Evolutionary conservation across 2,329 filamentous ascomycete species (phyloP).

Genomic region (Ophiostoma perfectum): DNA sequence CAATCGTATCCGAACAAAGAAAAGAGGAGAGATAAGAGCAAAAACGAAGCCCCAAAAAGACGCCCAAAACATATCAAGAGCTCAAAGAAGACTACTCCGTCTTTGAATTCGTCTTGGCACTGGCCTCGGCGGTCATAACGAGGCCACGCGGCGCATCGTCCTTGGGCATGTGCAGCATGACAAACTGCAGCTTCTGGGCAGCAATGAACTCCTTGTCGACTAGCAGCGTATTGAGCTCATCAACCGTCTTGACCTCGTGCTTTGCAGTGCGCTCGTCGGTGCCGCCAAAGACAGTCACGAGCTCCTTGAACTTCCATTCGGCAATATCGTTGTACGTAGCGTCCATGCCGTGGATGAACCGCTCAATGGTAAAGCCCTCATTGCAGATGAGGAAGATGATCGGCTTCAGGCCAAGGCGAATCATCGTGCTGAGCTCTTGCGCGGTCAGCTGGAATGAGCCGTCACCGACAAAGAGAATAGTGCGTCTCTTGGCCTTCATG

Average conservation of each 20-base stretch:
- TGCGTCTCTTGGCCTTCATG: constrained; percentile 51
- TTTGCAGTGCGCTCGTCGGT: constrained; percentile 24
- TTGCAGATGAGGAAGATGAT: constrained; percentile 87
- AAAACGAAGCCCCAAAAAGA: not conserved
- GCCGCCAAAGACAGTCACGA: constrained; percentile 27
- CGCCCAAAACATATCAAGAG: not conserved
- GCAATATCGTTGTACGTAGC: constrained; percentile 76
- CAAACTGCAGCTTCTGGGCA: constrained; percentile 57
- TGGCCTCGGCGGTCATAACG: constrained; percentile 64
- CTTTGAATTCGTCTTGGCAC: constrained; percentile 61
- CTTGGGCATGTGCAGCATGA: constrained; percentile 75
- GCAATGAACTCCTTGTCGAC: constrained; percentile 36
- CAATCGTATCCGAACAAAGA: not conserved
- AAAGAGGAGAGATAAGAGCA: not conserved
- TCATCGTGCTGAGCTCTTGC: constrained; percentile 80
- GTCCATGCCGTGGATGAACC: constrained; percentile 79
- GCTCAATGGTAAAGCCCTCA: constrained; percentile 83
- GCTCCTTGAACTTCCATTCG: constrained; percentile 58
- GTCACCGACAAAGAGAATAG: constrained; percentile 83
- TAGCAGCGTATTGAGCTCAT: constrained; percentile 26
- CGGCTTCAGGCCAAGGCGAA: constrained; percentile 65
- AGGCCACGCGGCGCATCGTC: constrained; percentile 70
- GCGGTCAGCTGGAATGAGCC: constrained; percentile 80
- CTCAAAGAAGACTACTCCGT: constrained; percentile 28
- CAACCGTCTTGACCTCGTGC: constrained; percentile 25